Evolutionary conservation across 2,329 filamentous ascomycete genomes (phyloP).

Genomic region (Nemania abortiva): DNA sequence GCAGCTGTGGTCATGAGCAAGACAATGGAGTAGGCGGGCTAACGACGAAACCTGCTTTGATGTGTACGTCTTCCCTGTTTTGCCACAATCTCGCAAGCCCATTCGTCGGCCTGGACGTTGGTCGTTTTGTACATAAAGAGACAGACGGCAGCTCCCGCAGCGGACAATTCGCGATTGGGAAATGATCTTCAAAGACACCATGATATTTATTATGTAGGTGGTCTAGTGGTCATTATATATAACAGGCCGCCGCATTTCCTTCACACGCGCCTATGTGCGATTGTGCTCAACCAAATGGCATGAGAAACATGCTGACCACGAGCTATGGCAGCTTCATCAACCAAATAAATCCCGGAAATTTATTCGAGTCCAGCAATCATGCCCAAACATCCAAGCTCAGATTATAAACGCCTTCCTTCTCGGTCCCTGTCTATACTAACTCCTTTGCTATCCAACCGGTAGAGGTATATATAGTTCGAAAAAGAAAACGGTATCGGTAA

Average conservation of each 20-base stretch:
- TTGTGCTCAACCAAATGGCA: slow-evolving; percentile 4
- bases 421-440: slow-evolving; percentile 31
- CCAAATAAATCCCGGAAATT: slow-evolving; percentile 8
- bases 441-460: slow-evolving; percentile 32
- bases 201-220: slow-evolving; percentile 23
- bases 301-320: background rate
- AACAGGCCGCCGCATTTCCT: slow-evolving; percentile 19
- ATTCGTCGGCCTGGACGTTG: background rate
- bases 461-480: slow-evolving; percentile 23
- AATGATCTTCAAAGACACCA: background rate
- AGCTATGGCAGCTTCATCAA: background rate
- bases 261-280: slow-evolving; percentile 11
- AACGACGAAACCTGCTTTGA: background rate
- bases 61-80: background rate
- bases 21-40: background rate
- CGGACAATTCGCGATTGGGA: background rate
- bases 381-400: slow-evolving; percentile 8
- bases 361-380: slow-evolving; percentile 23
- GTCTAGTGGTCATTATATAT: slow-evolving; percentile 24
- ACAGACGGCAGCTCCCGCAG: background rate
- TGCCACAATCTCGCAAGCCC: background rate
- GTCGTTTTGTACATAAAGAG: background rate
- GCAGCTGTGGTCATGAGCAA: slow-evolving; percentile 1
- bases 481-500: slow-evolving; percentile 15
- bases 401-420: slow-evolving; percentile 21